A percentile compares a stretch with the other conserved stretches of the same genome.
These are phyloP conservation scores for Coelastrella sp. DNA, from an alignment of 139 green algal species.

Conservation along the genomic window DNA sequence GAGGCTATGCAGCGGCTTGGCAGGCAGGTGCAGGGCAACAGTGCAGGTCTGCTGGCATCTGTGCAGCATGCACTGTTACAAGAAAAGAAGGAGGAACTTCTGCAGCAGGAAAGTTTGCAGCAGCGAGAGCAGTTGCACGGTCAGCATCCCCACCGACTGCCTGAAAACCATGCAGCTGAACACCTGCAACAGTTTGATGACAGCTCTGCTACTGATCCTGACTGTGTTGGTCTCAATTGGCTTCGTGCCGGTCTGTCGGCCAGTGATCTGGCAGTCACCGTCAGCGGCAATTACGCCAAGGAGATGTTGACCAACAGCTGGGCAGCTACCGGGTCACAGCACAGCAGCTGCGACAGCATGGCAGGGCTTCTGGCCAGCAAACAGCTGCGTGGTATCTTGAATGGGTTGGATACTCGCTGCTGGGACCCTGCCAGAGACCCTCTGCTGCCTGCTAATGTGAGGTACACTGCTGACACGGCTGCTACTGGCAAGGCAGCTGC, in stretches of 20 bases:
- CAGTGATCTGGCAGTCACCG: constrained; percentile 78
- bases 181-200: neutral
- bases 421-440: constrained; percentile 79
- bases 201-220: neutral
- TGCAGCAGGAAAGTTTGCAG: neutral
- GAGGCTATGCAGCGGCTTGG: constrained; percentile 17
- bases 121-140: too few species aligned
- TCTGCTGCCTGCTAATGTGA: constrained; percentile 61
- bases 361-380: neutral
- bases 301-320: constrained; percentile 62
- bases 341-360: neutral
- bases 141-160: too few species aligned
- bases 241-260: constrained; percentile 71
- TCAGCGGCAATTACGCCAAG: constrained; percentile 77
- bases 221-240: constrained; percentile 69
- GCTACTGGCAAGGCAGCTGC: constrained; percentile 70
- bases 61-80: constrained; percentile 46
- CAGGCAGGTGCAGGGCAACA: constrained; percentile 8
- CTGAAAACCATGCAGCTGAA: too few species aligned
- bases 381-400: constrained; percentile 75
- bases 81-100: constrained; percentile 32
- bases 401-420: constrained; percentile 74
- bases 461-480: constrained; percentile 57
- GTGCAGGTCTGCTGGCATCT: neutral
- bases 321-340: neutral